Evolutionary conservation across 139 green algal genomes (phyloP).

Genomic region (Nannochloris sp.): DNA sequence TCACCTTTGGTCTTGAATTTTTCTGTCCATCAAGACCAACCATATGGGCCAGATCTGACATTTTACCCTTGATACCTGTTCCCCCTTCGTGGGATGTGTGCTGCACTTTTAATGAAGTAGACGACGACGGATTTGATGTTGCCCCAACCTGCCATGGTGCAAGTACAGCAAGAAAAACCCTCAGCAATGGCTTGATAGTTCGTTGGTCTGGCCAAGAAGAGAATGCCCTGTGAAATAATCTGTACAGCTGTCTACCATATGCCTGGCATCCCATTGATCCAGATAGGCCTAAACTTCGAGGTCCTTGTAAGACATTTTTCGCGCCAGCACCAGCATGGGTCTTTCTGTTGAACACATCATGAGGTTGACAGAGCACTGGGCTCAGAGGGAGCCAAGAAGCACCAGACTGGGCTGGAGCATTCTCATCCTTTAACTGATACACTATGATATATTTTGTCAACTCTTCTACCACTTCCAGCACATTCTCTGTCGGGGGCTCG

Average conservation of each 20-base stretch:
- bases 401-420: slow-evolving; percentile 32
- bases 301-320: neutral
- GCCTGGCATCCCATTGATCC: slow-evolving; percentile 35
- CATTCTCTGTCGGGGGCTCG: slow-evolving; percentile 54
- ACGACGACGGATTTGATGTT: neutral
- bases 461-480: slow-evolving; percentile 47
- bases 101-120: slow-evolving; percentile 3
- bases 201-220: slow-evolving; percentile 48
- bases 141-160: slow-evolving; percentile 41
- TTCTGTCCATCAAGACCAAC: slow-evolving; percentile 13
- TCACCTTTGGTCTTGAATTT: neutral
- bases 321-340: neutral
- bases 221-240: slow-evolving; percentile 51
- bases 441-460: slow-evolving; percentile 43
- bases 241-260: slow-evolving; percentile 52
- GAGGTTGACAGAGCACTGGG: slow-evolving; percentile 2
- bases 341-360: neutral
- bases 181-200: slow-evolving; percentile 43
- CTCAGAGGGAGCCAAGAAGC: slow-evolving; percentile 44
- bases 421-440: neutral
- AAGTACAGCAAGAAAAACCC: slow-evolving; percentile 47
- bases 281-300: slow-evolving; percentile 11
- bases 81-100: neutral
- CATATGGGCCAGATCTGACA: slow-evolving; percentile 27
- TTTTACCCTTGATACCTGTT: slow-evolving; percentile 11